Conservation (phyloP, 768 basidiomycete species). For the Leccinum sublutescens region DNA sequence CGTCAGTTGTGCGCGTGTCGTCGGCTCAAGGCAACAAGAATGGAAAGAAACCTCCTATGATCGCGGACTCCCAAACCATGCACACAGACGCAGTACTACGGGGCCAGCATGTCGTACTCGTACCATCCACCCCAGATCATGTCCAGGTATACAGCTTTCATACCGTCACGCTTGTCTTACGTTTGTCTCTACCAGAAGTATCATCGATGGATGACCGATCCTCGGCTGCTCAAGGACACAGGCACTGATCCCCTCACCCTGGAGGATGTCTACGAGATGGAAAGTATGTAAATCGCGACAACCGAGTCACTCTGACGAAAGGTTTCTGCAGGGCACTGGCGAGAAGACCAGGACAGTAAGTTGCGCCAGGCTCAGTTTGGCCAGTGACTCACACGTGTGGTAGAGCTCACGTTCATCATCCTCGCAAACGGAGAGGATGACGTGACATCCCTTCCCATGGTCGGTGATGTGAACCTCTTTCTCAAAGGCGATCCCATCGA, state of each 20-base stretch:
- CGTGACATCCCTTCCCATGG: constrained; percentile 55
- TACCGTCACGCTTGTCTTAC: neutral
- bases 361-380: neutral
- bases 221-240: constrained; percentile 69
- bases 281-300: constrained; percentile 49
- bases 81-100: constrained; percentile 46
- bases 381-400: neutral
- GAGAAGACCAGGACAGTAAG: constrained; percentile 75
- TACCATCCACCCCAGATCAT: constrained; percentile 72
- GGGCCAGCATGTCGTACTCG: constrained; percentile 67
- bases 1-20: constrained; percentile 1
- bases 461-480: constrained; percentile 93
- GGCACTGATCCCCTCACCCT: constrained; percentile 82
- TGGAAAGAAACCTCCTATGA: constrained; percentile 13
- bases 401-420: constrained; percentile 89
- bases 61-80: constrained; percentile 8
- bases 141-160: constrained; percentile 27
- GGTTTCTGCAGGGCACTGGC: constrained; percentile 69
- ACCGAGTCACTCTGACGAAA: neutral
- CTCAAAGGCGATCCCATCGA: constrained; percentile 52
- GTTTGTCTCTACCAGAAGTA: constrained; percentile 59
- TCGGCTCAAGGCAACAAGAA: constrained; percentile 7
- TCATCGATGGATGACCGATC: constrained; percentile 84
- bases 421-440: constrained; percentile 43
- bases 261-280: constrained; percentile 87